Evolutionary conservation across 2,329 filamentous ascomycete genomes (phyloP).

Genomic region (Cercospora beticola): DNA sequence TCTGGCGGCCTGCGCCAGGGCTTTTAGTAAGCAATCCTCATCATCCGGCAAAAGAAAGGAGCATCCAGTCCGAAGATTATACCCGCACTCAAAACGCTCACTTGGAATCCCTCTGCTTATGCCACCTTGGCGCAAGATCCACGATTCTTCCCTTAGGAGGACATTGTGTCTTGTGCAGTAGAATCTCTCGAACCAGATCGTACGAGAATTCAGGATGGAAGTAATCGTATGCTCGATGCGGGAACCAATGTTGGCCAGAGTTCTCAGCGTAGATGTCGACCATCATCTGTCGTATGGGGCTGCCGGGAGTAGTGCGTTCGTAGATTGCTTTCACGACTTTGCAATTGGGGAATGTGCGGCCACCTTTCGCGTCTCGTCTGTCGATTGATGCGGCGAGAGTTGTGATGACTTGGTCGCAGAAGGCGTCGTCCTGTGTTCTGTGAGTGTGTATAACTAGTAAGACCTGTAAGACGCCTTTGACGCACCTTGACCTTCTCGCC

Average conservation of each 20-base stretch:
- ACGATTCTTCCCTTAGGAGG: background rate
- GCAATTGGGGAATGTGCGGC: background rate
- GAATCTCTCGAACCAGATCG: slow-evolving; percentile 5
- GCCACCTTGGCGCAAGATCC: background rate
- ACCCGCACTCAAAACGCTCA: background rate
- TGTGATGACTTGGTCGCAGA: slow-evolving; percentile 10
- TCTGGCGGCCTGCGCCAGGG: background rate
- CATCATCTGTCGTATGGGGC: slow-evolving; percentile 5
- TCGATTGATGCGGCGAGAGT: slow-evolving; percentile 1
- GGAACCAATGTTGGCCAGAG: background rate
- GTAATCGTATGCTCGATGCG: background rate
- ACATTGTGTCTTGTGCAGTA: background rate
- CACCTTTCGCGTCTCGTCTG: background rate
- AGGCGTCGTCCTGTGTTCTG: slow-evolving; percentile 1
- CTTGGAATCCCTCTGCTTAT: background rate
- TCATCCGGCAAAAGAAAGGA: background rate
- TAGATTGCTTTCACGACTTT: slow-evolving; percentile 4
- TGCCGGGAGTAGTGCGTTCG: slow-evolving; percentile 2
- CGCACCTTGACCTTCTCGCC: slow-evolving; percentile 3
- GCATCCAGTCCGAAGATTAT: background rate
- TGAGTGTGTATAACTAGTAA: background rate
- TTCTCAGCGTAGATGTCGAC: slow-evolving; percentile 5
- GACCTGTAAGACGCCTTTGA: background rate
- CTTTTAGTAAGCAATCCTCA: background rate
- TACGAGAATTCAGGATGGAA: slow-evolving; percentile 10